Percentiles rank a stretch among this genome's conserved stretches.
Conservation (phyloP, 768 basidiomycete genomes). For the Suillus luteus region DNA sequence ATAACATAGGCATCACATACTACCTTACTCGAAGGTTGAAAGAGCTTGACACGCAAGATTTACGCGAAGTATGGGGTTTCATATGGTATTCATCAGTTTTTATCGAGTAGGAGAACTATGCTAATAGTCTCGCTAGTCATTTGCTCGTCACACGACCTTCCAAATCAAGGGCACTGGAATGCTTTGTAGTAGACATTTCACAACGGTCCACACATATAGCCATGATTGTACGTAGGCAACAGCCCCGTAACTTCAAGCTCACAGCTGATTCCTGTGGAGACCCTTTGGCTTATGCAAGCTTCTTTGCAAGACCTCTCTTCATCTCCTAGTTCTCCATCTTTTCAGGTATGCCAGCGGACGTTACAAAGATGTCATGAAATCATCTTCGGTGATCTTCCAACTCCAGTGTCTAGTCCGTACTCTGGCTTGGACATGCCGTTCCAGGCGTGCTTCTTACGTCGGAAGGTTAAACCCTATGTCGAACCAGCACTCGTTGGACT, state of each 20-base stretch:
- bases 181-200: constrained; percentile 86
- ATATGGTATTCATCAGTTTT: constrained; percentile 58
- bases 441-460: constrained; percentile 50
- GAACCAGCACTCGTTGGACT: constrained; percentile 84
- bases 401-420: constrained; percentile 68
- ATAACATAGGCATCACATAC: constrained; percentile 91
- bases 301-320: constrained; percentile 75
- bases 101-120: constrained; percentile 10
- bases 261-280: constrained; percentile 47
- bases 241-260: constrained; percentile 19
- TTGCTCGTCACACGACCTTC: constrained; percentile 92
- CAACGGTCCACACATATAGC: constrained; percentile 94
- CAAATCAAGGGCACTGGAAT: constrained; percentile 89
- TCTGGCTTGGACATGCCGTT: constrained; percentile 53
- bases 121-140: constrained; percentile 58
- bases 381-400: constrained; percentile 87
- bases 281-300: constrained; percentile 99
- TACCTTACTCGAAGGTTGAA: constrained; percentile 79
- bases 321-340: constrained; percentile 65
- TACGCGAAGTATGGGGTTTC: constrained; percentile 88
- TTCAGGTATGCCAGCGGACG: constrained; percentile 89
- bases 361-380: constrained; percentile 93
- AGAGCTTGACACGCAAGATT: constrained; percentile 65
- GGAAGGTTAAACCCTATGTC: constrained; percentile 71
- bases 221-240: constrained; percentile 74